Percentiles rank a stretch among this genome's conserved stretches.
Evolutionary conservation across 1,284 basidiomycete species (phyloP).

Genomic region (Takashimella koratensis): DNA sequence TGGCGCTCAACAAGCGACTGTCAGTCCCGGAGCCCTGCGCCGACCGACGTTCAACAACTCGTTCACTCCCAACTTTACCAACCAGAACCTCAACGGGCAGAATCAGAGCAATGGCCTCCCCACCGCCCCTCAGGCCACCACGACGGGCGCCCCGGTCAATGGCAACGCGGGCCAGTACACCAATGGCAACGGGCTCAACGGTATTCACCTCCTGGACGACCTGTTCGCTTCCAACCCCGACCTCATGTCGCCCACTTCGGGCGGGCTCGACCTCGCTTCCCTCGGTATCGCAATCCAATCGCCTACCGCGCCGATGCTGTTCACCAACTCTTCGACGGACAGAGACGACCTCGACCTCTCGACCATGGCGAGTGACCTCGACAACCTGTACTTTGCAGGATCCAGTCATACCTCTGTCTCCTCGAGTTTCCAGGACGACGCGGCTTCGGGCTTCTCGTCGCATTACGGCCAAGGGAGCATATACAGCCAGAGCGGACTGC

Average conservation of each 20-base stretch:
- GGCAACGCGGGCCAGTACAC: neutral
- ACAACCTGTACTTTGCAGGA: conserved; percentile 29
- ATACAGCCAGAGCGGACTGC: conserved; percentile 37
- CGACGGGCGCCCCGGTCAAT: conserved; percentile 20
- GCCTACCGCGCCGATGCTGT: conserved; percentile 8
- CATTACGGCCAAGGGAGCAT: conserved; percentile 9
- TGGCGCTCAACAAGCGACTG: conserved; percentile 21
- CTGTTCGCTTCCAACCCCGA: neutral
- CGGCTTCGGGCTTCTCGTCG: conserved; percentile 30
- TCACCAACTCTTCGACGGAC: conserved; percentile 6
- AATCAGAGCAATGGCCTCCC: conserved; percentile 2
- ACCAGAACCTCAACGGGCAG: conserved; percentile 2
- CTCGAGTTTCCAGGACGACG: conserved; percentile 31
- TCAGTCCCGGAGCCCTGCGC: conserved; percentile 36
- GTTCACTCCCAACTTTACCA: neutral
- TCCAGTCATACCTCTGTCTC: conserved; percentile 32
- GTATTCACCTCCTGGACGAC: conserved; percentile 1
- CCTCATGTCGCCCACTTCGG: neutral
- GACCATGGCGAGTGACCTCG: conserved; percentile 27
- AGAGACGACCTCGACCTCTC: conserved; percentile 27
- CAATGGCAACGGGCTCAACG: neutral
- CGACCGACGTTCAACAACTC: conserved; percentile 30
- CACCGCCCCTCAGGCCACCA: conserved; percentile 16
- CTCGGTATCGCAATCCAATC: neutral
- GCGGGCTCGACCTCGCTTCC: neutral